phyloP scores from a whole-genome alignment of 768 basidiomycete genomes.

The Trametes coccinea region DNA sequence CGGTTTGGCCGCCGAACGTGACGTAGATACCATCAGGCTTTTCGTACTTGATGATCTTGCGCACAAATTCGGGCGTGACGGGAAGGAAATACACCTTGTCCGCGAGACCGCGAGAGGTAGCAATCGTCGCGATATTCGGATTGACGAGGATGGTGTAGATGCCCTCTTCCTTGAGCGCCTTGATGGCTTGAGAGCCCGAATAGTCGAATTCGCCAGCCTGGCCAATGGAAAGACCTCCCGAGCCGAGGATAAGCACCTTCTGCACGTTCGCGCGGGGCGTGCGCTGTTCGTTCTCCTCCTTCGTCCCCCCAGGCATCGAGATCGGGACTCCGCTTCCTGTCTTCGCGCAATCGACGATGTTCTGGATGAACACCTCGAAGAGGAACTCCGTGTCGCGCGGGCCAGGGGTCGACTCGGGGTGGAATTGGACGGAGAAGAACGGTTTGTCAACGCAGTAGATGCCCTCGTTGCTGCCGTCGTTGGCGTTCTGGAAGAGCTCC shows the following conservation, averaged over 20 bases:
- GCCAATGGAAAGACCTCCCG: slow-evolving; percentile 96
- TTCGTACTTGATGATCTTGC: slow-evolving; percentile 98
- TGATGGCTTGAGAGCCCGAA: slow-evolving; percentile 98
- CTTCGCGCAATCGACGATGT: slow-evolving; percentile 70
- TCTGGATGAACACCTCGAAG: slow-evolving; percentile 95
- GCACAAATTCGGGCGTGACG: slow-evolving; percentile 96
- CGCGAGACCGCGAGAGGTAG: slow-evolving; percentile 94
- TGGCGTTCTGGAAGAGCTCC: slow-evolving; percentile 94
- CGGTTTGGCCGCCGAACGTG: slow-evolving; percentile 98
- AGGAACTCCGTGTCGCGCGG: slow-evolving; percentile 98
- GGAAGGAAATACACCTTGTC: slow-evolving; percentile 99
- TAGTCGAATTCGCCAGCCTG: slow-evolving; percentile 99
- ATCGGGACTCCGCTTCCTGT: slow-evolving; percentile 59
- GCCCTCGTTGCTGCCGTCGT: slow-evolving; percentile 97
- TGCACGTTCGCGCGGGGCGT: slow-evolving; percentile 74
- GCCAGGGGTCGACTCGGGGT: slow-evolving; percentile 95
- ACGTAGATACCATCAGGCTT: slow-evolving; percentile 99
- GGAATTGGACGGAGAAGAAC: slow-evolving; percentile 99
- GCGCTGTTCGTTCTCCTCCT: slow-evolving; percentile 77
- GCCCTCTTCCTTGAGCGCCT: slow-evolving; percentile 97
- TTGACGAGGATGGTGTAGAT: slow-evolving; percentile 99
- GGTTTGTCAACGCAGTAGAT: slow-evolving; percentile 92
- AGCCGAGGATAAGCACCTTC: slow-evolving; percentile 96
- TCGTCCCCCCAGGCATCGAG: slow-evolving; percentile 74
- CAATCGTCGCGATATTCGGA: slow-evolving; percentile 99